Evolutionary conservation across 257 asterid species (phyloP), one percentile per base, ranked within the genome.

Genomic region (Dorcoceras hygrometricum): DNA sequence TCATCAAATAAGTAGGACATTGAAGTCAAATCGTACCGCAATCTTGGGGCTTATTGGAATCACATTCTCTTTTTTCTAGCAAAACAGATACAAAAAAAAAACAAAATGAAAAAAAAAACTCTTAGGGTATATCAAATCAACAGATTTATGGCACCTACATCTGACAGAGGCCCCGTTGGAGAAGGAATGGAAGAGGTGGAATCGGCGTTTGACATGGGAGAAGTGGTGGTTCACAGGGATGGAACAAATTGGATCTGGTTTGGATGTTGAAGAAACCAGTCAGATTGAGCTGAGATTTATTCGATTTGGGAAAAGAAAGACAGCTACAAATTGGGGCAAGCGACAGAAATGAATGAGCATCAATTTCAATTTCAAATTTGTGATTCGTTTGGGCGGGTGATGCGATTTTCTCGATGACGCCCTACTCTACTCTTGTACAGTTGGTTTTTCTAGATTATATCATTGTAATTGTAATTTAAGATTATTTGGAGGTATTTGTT

Each of bases 21-120:
- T 0, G 2, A 22, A 32, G 23, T 55, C 23, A 57, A 65, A 73
- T 28, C 79, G 23, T 73, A 92, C 97, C 84, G 82, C 89, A 29
- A 92, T 79, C 85, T 84, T 89, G 55, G 97, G 85, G 66, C 77
- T 84, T 36, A 79, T 70, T 29, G 92, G 90, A 14, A 79, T 57
- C 57, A 68, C 75, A 65, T 86, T 82, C 77, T 87, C 98, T 34
- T 76, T 89, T 57, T 58, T 87, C 95, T 91, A 79, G 78, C 31
- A 59, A 71, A 60, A 24, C 16, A 11, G 23, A 27, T 56, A 57
- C 59, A 34, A 23, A 5, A 39, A 39, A 2, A 14, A 1, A 50
- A n/a, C n/a, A n/a, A n/a, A n/a, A n/a, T n/a, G n/a, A n/a, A 67
- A 66, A 53, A 48, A 60, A 1, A 63, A 46, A 34, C 26, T 16